Percentiles rank a stretch among this genome's conserved stretches.
These are phyloP conservation scores for Vitis vinifera DNA, from an alignment of 164 flowering plant genomes.

Conservation along the genomic window ASM3070453v1 NC_081810.1:7447001-7447500, in stretches of 20 bases:
- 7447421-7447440: constrained; percentile 62
- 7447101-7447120: constrained; percentile 13
- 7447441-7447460: constrained; percentile 24
- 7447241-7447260: constrained; percentile 32
- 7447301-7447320: constrained; percentile 13
- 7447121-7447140: constrained; percentile 21
- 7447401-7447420: constrained; percentile 66
- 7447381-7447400: background rate
- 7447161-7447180: constrained; percentile 20
- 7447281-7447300: constrained; percentile 23
- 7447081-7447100: background rate
- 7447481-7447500: background rate
- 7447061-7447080: constrained; percentile 18
- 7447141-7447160: constrained; percentile 31
- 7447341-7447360: constrained; percentile 38
- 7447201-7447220: constrained; percentile 59
- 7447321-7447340: constrained; percentile 20
- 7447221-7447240: constrained; percentile 45
- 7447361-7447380: constrained; percentile 20
- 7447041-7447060: background rate
- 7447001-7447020: background rate
- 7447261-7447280: constrained; percentile 34
- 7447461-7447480: constrained; percentile 2
- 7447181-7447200: constrained; percentile 16
- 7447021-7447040: constrained; percentile 5